These are phyloP conservation scores for Nyctanthes arbortristis DNA, from an alignment of 257 asterid species.

Conservation along the genomic window DNA sequence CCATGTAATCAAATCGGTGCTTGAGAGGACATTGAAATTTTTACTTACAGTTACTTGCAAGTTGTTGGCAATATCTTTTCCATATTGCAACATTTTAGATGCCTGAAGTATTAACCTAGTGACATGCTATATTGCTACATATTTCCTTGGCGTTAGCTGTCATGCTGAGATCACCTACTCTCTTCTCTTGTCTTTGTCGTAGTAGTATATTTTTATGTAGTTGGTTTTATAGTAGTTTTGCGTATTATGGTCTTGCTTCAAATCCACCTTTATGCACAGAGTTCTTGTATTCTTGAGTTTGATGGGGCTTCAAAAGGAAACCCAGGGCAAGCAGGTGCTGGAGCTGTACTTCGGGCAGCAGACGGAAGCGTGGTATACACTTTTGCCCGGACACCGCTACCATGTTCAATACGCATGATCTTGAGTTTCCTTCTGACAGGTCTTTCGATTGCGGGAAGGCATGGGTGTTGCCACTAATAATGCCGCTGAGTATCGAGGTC, in stretches of 20 bases:
- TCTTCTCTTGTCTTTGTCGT: neutral
- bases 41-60: neutral
- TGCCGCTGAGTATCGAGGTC: conserved; percentile 89
- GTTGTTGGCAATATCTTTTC: conserved; percentile 4
- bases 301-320: conserved; percentile 62
- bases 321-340: conserved; percentile 61
- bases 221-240: neutral
- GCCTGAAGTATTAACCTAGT: neutral
- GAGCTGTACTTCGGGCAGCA: conserved; percentile 47
- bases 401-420: conserved; percentile 13
- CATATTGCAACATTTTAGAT: neutral
- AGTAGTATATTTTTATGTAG: neutral
- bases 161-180: neutral
- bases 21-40: neutral
- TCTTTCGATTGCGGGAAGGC: conserved; percentile 87
- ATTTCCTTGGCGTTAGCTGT: no score
- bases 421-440: conserved; percentile 41
- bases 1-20: neutral
- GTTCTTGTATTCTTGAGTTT: conserved; percentile 44
- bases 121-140: no score
- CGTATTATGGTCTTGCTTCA: conserved; percentile 1
- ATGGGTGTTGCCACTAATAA: conserved; percentile 91
- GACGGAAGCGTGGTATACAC: conserved; percentile 48
- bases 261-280: conserved; percentile 22
- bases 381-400: conserved; percentile 2